A percentile compares a stretch with the other conserved stretches of the same genome.
phyloP scores from a whole-genome alignment of 2,329 filamentous ascomycete genomes.

The Fusarium duplospermum region DNA sequence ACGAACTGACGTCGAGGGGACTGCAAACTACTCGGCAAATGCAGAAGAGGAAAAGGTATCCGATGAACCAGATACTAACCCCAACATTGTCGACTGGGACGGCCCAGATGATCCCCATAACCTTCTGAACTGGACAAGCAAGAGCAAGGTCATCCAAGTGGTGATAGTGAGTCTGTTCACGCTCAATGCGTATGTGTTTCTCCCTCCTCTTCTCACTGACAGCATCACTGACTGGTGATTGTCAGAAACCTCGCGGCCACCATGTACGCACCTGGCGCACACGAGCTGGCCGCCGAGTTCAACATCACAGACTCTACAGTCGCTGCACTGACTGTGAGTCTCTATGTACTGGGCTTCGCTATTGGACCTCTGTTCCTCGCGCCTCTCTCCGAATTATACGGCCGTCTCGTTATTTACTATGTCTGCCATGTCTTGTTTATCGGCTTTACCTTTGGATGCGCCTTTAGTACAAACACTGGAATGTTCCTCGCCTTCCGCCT shows the following conservation, averaged over 20 bases:
- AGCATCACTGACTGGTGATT: not conserved
- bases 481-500: slow-evolving; percentile 36
- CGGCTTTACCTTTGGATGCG: slow-evolving; percentile 22
- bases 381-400: slow-evolving; percentile 32
- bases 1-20: not conserved
- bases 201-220: too few species aligned
- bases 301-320: slow-evolving; percentile 14
- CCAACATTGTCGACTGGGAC: slow-evolving; percentile 68
- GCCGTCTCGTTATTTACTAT: slow-evolving; percentile 28
- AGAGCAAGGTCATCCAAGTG: slow-evolving; percentile 56
- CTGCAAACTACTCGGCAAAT: not conserved
- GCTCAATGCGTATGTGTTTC: slow-evolving; percentile 18
- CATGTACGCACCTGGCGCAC: slow-evolving; percentile 39
- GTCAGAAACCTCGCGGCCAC: slow-evolving; percentile 34
- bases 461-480: slow-evolving; percentile 14
- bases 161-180: slow-evolving; percentile 60
- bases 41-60: not conserved
- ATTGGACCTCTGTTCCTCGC: slow-evolving; percentile 33
- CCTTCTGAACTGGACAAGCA: slow-evolving; percentile 72
- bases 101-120: slow-evolving; percentile 67
- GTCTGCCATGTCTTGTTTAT: slow-evolving; percentile 16
- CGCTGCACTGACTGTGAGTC: slow-evolving; percentile 25
- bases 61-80: not conserved
- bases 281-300: slow-evolving; percentile 25
- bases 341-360: slow-evolving; percentile 31